Evolutionary conservation across 148 eudicot genomes (phyloP), one percentile per base, ranked within the genome.

Genomic region (Rhododendron griersonianum): DNA sequence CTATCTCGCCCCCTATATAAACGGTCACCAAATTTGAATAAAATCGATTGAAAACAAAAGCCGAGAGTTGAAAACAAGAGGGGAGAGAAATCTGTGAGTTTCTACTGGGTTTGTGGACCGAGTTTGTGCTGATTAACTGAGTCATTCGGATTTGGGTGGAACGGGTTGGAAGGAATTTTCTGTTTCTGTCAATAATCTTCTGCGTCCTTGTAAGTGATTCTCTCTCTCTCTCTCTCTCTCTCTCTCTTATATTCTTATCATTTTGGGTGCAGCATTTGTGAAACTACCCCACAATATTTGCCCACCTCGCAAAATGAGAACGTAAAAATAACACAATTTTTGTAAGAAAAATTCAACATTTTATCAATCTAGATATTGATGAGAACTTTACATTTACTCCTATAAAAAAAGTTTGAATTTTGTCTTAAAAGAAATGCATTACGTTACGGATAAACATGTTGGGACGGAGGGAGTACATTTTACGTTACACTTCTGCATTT

Each of bases 101-200:
- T 50, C 6, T 37, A 10, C 44, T 35, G 88, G 91, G 89, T 88
- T 89, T 71, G 91, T 78, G 91, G 91, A 86, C 33, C 23, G 90
- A 88, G 50, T 86, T 85, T 18, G 87, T 14, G 23, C 86, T 21
- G 91, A 75, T 78, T 80, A 41, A 77, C 73, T 67, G 37, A 83
- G 63, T 83, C 74, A 88, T n/a, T 89, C 21, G 91, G 86, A 81
- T 81, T 83, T 88, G 91, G 69, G 69, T 28, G 91, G 89, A 88
- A 86, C 61, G 77, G 90, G 78, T 80, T 35, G 87, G 86, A 41
- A 37, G 33, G 81, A 57, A 30, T 86, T 80, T 61, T 25, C 23
- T 10, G 50, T 78, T 23, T 67, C 53, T 67, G 6, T n/a, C 59
- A 53, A 5, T 85, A 51, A 33, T 33, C 55, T 33, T 65, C 37